Conservation (phyloP, 257 asterid genomes). For the Nemophila menziesii region DNA sequence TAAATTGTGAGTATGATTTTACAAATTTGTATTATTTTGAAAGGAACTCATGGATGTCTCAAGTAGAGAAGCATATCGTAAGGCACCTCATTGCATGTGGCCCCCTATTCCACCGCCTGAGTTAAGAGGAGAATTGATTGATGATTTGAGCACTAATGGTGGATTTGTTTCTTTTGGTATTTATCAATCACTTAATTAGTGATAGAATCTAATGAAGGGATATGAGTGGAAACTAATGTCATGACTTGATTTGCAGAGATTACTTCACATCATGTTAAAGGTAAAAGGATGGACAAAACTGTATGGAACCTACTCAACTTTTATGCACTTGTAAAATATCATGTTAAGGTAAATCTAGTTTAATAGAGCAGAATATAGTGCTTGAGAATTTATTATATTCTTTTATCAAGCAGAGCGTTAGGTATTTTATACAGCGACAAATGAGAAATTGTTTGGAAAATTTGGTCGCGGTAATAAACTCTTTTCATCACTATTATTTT, state of each 20-base stretch:
- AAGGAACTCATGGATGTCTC: conserved; percentile 82
- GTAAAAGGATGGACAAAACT: conserved; percentile 72
- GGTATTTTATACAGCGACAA: conserved; percentile 73
- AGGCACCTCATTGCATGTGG: conserved; percentile 84
- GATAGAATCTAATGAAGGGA: background rate
- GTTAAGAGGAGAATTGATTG: conserved; percentile 73
- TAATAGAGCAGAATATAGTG: background rate
- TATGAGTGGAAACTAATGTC: background rate
- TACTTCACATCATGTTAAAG: conserved; percentile 50
- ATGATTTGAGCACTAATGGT: conserved; percentile 76
- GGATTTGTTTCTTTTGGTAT: conserved; percentile 88
- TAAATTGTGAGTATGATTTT: background rate
- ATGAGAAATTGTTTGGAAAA: conserved; percentile 62
- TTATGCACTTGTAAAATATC: conserved; percentile 57
- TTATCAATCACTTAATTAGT: background rate
- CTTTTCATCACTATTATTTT: background rate
- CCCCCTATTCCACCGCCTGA: conserved; percentile 80
- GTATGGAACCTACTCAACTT: conserved; percentile 87
- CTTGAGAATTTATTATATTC: background rate
- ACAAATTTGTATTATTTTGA: background rate
- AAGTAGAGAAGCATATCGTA: conserved; percentile 34
- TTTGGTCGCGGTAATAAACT: conserved; percentile 54
- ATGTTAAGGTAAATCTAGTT: conserved; percentile 61
- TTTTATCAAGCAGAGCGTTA: conserved; percentile 46
- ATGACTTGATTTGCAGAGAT: conserved; percentile 35